phyloP scores from a whole-genome alignment of 768 basidiomycete genomes.

The Trametes sanguinea region DNA sequence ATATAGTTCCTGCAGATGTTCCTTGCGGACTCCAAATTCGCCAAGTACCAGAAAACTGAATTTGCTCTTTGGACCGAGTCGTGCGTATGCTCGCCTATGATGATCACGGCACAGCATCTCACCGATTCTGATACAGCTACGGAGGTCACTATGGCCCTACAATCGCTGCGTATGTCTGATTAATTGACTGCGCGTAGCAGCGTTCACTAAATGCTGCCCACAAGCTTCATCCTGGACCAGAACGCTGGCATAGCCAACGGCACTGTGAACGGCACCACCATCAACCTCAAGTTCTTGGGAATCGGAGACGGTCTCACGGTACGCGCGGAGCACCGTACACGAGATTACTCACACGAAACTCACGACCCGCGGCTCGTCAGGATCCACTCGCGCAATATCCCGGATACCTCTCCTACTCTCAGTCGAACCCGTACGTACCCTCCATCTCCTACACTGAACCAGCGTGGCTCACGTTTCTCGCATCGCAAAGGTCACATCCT shows the following conservation, averaged over 20 bases:
- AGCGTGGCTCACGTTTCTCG: not conserved
- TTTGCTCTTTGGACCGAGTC: constrained; percentile 70
- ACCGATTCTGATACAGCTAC: constrained; percentile 28
- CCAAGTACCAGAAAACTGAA: constrained; percentile 44
- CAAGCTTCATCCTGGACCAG: constrained; percentile 55
- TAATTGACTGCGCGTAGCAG: not conserved
- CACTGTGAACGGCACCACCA: constrained; percentile 43
- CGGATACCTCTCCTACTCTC: constrained; percentile 56
- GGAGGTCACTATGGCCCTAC: constrained; percentile 44
- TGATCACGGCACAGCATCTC: constrained; percentile 18
- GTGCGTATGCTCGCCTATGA: constrained; percentile 25
- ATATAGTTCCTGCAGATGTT: constrained; percentile 61
- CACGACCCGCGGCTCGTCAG: constrained; percentile 24
- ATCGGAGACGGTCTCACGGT: constrained; percentile 66
- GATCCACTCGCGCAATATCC: constrained; percentile 54
- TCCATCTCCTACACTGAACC: not conserved
- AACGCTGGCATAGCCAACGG: constrained; percentile 57
- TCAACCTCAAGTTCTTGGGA: constrained; percentile 61
- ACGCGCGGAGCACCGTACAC: constrained; percentile 17
- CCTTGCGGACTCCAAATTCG: constrained; percentile 54
- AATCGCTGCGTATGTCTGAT: constrained; percentile 34
- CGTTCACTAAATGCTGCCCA: not conserved
- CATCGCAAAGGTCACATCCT: constrained; percentile 45
- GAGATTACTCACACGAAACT: not conserved
- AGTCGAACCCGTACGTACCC: constrained; percentile 43